These are phyloP conservation scores for Ceratocystis colombiana DNA, from an alignment of 2,329 filamentous ascomycete species.

Conservation along the genomic window DNA sequence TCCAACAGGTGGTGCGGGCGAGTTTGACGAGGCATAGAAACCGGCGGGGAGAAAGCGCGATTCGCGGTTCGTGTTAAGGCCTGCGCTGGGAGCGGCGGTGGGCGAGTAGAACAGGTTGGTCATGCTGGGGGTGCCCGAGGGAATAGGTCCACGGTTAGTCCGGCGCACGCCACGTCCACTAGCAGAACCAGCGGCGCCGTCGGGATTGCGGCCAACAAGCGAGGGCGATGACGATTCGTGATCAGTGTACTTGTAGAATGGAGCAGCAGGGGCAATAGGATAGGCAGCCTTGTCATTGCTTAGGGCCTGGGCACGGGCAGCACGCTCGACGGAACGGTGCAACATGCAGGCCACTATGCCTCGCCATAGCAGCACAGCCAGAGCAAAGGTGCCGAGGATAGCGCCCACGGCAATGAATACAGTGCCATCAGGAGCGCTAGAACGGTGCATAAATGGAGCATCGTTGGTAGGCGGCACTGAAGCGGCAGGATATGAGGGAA, in stretches of 20 bases:
- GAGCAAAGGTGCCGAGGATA: conserved; percentile 69
- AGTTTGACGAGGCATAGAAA: conserved; percentile 67
- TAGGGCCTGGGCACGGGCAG: conserved; percentile 63
- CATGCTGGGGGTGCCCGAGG: conserved; percentile 49
- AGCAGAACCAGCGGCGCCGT: conserved; percentile 29
- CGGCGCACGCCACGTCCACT: conserved; percentile 44
- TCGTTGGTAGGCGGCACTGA: conserved; percentile 71
- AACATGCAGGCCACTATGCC: conserved; percentile 79
- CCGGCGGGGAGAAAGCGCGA: conserved; percentile 82
- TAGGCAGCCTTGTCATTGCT: conserved; percentile 61
- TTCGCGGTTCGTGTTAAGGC: conserved; percentile 51
- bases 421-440: conserved; percentile 76
- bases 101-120: conserved; percentile 90
- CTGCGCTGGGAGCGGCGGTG: conserved; percentile 63
- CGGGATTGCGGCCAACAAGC: conserved; percentile 30
- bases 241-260: conserved; percentile 56
- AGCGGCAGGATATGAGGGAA: conserved; percentile 56
- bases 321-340: conserved; percentile 79
- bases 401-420: conserved; percentile 94
- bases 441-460: conserved; percentile 87
- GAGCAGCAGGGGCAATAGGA: conserved; percentile 42
- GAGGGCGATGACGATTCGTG: conserved; percentile 42
- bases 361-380: conserved; percentile 80
- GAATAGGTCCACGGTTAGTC: conserved; percentile 43
- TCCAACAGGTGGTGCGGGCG: conserved; percentile 39